Percentiles rank a stretch among this genome's conserved stretches.
These are phyloP conservation scores for Solanum phureja DNA, from an alignment of 257 asterid species.

Conservation along the genomic window DNA sequence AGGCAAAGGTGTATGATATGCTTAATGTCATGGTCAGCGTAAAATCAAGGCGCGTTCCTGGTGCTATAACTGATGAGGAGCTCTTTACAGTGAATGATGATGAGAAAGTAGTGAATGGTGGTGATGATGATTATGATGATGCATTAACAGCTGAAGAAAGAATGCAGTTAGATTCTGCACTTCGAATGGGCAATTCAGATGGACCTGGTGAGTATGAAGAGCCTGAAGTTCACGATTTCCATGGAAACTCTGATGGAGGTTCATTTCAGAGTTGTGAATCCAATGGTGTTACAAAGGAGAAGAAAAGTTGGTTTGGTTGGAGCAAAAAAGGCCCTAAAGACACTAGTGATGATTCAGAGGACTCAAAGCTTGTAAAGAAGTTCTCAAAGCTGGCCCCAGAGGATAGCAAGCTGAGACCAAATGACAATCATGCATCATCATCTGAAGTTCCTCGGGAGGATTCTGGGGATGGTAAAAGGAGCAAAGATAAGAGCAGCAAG, in stretches of 20 bases:
- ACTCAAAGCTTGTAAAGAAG: slow-evolving; percentile 65
- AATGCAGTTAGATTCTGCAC: slow-evolving; percentile 90
- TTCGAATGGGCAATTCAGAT: slow-evolving; percentile 54
- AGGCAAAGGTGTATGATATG: slow-evolving; percentile 93
- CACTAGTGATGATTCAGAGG: slow-evolving; percentile 67
- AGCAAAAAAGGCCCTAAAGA: slow-evolving; percentile 71
- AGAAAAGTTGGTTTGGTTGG: slow-evolving; percentile 95
- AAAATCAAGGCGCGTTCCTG: slow-evolving; percentile 98
- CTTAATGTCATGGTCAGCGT: slow-evolving; percentile 90
- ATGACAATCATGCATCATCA: slow-evolving; percentile 54
- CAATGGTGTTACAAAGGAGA: slow-evolving; percentile 64
- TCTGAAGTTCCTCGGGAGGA: slow-evolving; percentile 68
- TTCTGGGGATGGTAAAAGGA: slow-evolving; percentile 50
- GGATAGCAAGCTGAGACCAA: slow-evolving; percentile 53
- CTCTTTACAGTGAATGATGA: slow-evolving; percentile 81
- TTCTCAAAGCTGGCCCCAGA: slow-evolving; percentile 71
- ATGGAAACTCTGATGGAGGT: slow-evolving; percentile 50
- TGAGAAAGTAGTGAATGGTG: slow-evolving; percentile 49
- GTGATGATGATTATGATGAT: slow-evolving; percentile 66
- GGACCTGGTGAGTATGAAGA: slow-evolving; percentile 72
- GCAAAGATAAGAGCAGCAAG: slow-evolving; percentile 74
- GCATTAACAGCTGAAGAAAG: slow-evolving; percentile 94
- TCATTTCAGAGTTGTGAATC: slow-evolving; percentile 69
- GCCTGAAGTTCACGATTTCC: slow-evolving; percentile 56
- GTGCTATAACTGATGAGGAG: slow-evolving; percentile 98